Conservation (phyloP, 2,329 filamentous ascomycete genomes). For the Paraphaeosphaeria minitans region DNA sequence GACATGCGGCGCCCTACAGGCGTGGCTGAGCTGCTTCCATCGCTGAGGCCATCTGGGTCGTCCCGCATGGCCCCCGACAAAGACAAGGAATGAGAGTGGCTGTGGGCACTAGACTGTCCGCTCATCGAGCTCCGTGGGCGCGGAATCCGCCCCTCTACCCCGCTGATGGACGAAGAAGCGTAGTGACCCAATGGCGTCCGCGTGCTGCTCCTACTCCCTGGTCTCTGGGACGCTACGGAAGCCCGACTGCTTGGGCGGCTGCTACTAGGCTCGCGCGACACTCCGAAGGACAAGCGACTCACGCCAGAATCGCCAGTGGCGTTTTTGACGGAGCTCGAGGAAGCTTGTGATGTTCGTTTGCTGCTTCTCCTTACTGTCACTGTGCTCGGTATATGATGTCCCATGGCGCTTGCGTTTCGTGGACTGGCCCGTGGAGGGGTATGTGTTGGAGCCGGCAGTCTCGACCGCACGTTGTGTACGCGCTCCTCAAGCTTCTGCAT, state of each 20-base stretch:
- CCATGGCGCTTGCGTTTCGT: constrained; percentile 59
- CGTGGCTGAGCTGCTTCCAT: constrained; percentile 47
- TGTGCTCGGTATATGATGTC: constrained; percentile 58
- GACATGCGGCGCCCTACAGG: constrained; percentile 53
- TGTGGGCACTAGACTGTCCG: constrained; percentile 55
- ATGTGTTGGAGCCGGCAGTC: constrained; percentile 78
- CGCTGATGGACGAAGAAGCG: constrained; percentile 54
- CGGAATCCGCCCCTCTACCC: constrained; percentile 46
- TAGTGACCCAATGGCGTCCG: constrained; percentile 68
- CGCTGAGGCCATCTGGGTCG: constrained; percentile 53
- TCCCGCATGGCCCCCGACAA: constrained; percentile 47
- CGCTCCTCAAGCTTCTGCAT: constrained; percentile 96
- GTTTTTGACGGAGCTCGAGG: constrained; percentile 44
- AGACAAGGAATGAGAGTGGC: constrained; percentile 40
- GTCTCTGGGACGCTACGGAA: constrained; percentile 47
- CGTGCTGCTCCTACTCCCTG: constrained; percentile 68
- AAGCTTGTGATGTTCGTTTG: constrained; percentile 66
- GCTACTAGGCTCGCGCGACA: constrained; percentile 35
- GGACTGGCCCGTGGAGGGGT: constrained; percentile 85
- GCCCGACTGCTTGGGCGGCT: constrained; percentile 77
- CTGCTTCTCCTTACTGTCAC: constrained; percentile 69
- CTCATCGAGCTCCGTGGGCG: constrained; percentile 75
- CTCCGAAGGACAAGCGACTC: constrained; percentile 58
- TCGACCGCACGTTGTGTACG: constrained; percentile 88
- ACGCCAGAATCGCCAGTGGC: constrained; percentile 36